Evolutionary conservation across 192 early-diverging fungal species (phyloP), one percentile per base, ranked within the genome.

Genomic region (Geranomyces michiganensis): DNA sequence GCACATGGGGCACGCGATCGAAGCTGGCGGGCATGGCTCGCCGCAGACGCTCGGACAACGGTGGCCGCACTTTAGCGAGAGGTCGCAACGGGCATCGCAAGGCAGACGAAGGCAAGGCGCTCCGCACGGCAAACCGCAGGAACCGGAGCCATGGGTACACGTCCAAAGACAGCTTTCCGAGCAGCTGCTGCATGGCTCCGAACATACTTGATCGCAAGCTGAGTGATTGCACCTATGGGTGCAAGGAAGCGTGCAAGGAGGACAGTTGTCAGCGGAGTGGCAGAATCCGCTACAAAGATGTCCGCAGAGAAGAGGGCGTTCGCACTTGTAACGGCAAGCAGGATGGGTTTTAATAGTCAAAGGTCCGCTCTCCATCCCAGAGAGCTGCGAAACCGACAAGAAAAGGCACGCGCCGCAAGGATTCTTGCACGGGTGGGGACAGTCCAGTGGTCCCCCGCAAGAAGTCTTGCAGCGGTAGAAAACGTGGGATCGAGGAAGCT

Each of bases 21-120:
- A 8, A n/a, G 53, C 4, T 15, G 30, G 1, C 0, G 79, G 79
- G 47, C 79, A 80, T 0, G 41, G 26, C 63, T 80, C 79, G 0
- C 76, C 76, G 45, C 79, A 80, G 7, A 80, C 68, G 4, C 56
- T 53, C 0, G 76, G 76, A 47, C 79, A 80, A 26, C 72, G 76
- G 62, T 78, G 76, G 8, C 79, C 79, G 58, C 79, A 80, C 10
- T 15, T 15, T 15, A 77, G 55, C 33, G 0, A 15, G 33, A 78
- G 79, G 0, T 56, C 62, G 60, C 88, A 89, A 26, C 85, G 69
- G 30, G 67, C 17, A 65, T 85, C 79, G 36, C 88, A 89, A 0
- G 88, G 88, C n/a, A 88, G 74, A 41, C 85, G 77, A 31, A 68
- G 65, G 32, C 88, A 89, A 9, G 87, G 87, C 6, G 76, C 79